phyloP scores from a whole-genome alignment of 2,329 filamentous ascomycete genomes.

The Ramularia endophylla region DNA sequence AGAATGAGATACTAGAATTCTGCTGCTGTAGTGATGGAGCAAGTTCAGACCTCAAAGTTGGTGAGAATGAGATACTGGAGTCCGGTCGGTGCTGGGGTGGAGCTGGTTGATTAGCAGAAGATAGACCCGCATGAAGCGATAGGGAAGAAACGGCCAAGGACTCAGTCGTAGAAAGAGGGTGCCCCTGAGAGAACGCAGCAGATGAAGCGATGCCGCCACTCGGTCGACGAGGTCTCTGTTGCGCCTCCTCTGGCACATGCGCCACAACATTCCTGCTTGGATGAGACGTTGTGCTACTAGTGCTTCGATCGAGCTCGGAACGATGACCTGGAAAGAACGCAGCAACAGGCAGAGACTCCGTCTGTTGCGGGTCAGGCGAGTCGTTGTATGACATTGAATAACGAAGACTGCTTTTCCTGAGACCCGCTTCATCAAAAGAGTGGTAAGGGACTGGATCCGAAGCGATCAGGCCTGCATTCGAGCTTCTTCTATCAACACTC shows the following conservation, averaged over 20 bases:
- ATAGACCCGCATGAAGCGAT: too few relatives aligned
- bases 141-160: too few relatives aligned
- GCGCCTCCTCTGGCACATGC: background rate
- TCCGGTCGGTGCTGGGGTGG: too few relatives aligned
- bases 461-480: background rate
- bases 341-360: background rate
- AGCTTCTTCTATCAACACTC: constrained; percentile 10
- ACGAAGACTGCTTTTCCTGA: constrained; percentile 21
- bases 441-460: constrained; percentile 1
- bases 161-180: too few relatives aligned
- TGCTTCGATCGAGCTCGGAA: background rate
- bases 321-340: background rate
- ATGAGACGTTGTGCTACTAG: background rate
- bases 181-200: background rate
- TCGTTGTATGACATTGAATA: constrained; percentile 18
- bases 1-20: too few relatives aligned
- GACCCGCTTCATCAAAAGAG: constrained; percentile 2
- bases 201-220: constrained; percentile 1
- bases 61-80: too few relatives aligned
- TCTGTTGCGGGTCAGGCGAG: constrained; percentile 4
- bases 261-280: too few relatives aligned
- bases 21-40: too few relatives aligned
- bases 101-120: too few relatives aligned
- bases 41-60: too few relatives aligned
- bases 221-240: background rate